Conservation (phyloP, 2,329 filamentous ascomycete genomes). For the Sporothrix inflata region DNA sequence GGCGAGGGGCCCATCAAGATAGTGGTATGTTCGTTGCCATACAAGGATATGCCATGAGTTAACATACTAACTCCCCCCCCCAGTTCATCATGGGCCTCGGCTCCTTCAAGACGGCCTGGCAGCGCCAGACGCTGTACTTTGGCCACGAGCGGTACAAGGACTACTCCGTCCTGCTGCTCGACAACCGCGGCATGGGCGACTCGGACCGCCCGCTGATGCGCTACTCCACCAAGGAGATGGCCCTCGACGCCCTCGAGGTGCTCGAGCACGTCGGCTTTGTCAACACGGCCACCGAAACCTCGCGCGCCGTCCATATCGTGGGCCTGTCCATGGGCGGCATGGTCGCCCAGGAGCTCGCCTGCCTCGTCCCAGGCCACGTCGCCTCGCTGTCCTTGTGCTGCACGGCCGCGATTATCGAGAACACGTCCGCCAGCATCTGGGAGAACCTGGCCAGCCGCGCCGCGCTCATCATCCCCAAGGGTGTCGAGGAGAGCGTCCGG, state of each 20-base stretch:
- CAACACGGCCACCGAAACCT: conserved; percentile 28
- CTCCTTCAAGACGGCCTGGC: conserved; percentile 70
- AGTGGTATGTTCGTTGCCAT: conserved; percentile 58
- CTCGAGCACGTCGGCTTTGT: conserved; percentile 65
- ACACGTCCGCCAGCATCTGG: conserved; percentile 59
- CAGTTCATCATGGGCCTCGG: conserved; percentile 84
- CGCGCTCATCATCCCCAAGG: conserved; percentile 68
- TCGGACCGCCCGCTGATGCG: conserved; percentile 76
- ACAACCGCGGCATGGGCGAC: conserved; percentile 83
- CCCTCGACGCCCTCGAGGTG: conserved; percentile 73
- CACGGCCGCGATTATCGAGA: conserved; percentile 64
- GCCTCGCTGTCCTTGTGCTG: conserved; percentile 62
- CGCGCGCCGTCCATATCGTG: conserved; percentile 62
- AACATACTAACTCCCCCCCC: neutral
- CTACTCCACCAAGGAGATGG: conserved; percentile 86
- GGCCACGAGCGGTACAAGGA: conserved; percentile 68
- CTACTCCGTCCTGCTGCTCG: conserved; percentile 76
- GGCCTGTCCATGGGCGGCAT: conserved; percentile 89
- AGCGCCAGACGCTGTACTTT: conserved; percentile 81
- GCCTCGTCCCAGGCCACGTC: conserved; percentile 56
- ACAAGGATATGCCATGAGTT: neutral
- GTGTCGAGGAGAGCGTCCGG: conserved; percentile 66
- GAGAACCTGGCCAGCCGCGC: conserved; percentile 65
- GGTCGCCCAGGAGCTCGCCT: conserved; percentile 82
- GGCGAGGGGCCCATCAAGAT: conserved; percentile 72